Conservation (phyloP, 805 yeast species). For the Saccharomycopsis fodiens region DNA sequence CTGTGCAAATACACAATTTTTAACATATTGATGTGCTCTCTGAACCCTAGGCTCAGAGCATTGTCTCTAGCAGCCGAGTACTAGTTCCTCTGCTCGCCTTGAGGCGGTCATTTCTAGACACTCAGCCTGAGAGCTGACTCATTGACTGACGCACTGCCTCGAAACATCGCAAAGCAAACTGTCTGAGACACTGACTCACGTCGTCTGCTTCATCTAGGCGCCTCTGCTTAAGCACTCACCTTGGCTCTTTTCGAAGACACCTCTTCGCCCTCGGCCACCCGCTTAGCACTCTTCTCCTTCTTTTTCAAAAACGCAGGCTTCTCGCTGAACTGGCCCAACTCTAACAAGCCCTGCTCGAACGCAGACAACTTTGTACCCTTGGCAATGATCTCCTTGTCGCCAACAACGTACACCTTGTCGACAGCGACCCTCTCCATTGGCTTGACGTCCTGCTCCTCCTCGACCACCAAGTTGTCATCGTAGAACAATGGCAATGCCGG, state of each 20-base stretch:
- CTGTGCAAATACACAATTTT: too few species aligned
- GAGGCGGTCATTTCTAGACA: too few species aligned
- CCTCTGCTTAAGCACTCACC: too few species aligned
- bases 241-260: slow-evolving; percentile 7
- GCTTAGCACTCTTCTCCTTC: slow-evolving; percentile 47
- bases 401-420: slow-evolving; percentile 23
- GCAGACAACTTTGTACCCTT: slow-evolving; percentile 40
- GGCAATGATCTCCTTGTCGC: slow-evolving; percentile 27
- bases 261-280: slow-evolving; percentile 29
- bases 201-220: too few species aligned
- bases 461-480: slow-evolving; percentile 42
- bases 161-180: too few species aligned
- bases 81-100: too few species aligned
- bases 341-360: slow-evolving; percentile 74
- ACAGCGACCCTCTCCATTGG: slow-evolving; percentile 20
- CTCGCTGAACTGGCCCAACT: slow-evolving; percentile 73
- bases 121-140: too few species aligned
- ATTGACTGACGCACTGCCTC: too few species aligned
- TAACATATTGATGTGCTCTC: too few species aligned
- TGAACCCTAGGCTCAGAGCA: too few species aligned
- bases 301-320: slow-evolving; percentile 53
- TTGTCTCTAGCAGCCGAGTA: too few species aligned
- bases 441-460: slow-evolving; percentile 21
- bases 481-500: slow-evolving; percentile 83
- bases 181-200: too few species aligned